Percentiles rank a stretch among this genome's conserved stretches.
Evolutionary conservation across 805 yeast genomes (phyloP).

Genomic region (Priceomyces medius): DNA sequence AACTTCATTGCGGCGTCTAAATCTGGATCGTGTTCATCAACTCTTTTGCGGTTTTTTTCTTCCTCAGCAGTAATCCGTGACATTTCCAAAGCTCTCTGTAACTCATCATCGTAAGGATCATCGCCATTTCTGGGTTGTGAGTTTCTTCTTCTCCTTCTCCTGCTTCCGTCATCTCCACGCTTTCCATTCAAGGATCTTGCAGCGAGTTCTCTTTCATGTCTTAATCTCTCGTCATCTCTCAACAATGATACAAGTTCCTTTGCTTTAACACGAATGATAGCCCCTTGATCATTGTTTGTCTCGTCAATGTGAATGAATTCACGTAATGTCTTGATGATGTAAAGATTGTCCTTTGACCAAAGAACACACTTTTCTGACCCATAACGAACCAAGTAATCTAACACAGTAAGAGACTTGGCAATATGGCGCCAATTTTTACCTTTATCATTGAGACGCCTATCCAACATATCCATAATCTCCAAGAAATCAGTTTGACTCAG

Average conservation of each 20-base stretch:
- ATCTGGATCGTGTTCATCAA: constrained; percentile 54
- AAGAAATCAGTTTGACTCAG: constrained; percentile 69
- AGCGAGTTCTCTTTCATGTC: constrained; percentile 60
- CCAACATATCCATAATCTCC: constrained; percentile 92
- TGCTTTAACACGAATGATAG: constrained; percentile 81
- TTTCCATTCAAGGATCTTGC: constrained; percentile 16
- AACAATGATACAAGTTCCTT: constrained; percentile 80
- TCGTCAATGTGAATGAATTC: constrained; percentile 87
- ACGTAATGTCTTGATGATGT: constrained; percentile 82
- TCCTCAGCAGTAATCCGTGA: constrained; percentile 81
- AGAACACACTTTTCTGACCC: constrained; percentile 88
- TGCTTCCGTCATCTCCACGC: constrained; percentile 21
- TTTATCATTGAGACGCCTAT: constrained; percentile 87
- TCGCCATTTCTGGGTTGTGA: constrained; percentile 19
- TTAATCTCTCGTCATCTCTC: constrained; percentile 77
- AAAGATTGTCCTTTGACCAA: constrained; percentile 89
- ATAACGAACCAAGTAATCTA: constrained; percentile 79
- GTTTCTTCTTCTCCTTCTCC: constrained; percentile 24
- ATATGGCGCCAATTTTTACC: constrained; percentile 98
- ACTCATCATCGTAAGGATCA: constrained; percentile 66
- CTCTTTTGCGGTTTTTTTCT: constrained; percentile 60
- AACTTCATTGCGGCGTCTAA: constrained; percentile 67
- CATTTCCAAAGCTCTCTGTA: constrained; percentile 77
- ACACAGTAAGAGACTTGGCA: constrained; percentile 84
- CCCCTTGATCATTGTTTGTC: constrained; percentile 80